A percentile compares a stretch with the other conserved stretches of the same genome.
These are phyloP conservation scores for Saksenaea oblongispora DNA, from an alignment of 371 early-diverging fungal species.

Conservation along the genomic window DNA sequence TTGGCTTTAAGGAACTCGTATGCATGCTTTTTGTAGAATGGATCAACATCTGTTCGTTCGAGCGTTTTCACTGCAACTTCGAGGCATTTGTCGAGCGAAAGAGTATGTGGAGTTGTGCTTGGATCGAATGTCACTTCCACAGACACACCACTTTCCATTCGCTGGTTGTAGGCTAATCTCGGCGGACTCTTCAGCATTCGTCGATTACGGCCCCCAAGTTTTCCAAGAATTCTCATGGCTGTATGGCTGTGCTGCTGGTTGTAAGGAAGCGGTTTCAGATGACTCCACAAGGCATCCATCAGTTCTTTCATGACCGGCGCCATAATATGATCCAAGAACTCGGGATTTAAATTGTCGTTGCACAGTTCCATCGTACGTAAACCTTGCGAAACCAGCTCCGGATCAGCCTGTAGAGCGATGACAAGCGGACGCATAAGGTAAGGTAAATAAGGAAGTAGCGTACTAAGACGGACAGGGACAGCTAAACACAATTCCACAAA, in stretches of 20 bases:
- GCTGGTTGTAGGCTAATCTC: constrained; percentile 49
- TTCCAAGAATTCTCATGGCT: constrained; percentile 94
- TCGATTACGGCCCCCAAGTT: constrained; percentile 93
- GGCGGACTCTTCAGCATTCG: constrained; percentile 75
- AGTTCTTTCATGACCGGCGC: constrained; percentile 91
- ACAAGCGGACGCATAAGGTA: constrained; percentile 96
- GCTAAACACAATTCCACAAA: constrained; percentile 92
- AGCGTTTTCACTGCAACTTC: constrained; percentile 60
- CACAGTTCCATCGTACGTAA: constrained; percentile 97
- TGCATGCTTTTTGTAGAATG: constrained; percentile 65
- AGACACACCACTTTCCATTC: constrained; percentile 63
- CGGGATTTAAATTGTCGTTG: constrained; percentile 96
- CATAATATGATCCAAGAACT: constrained; percentile 96
- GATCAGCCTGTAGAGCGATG: constrained; percentile 88
- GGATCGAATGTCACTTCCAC: constrained; percentile 68
- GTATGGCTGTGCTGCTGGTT: constrained; percentile 81
- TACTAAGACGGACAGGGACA: constrained; percentile 95
- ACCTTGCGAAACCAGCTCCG: constrained; percentile 93
- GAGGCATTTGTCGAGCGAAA: constrained; percentile 59
- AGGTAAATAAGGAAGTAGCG: constrained; percentile 91
- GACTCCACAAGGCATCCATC: constrained; percentile 91
- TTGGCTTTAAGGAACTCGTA: constrained; percentile 73
- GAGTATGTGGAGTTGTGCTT: constrained; percentile 44
- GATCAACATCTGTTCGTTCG: constrained; percentile 50
- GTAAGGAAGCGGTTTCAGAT: constrained; percentile 85